Evolutionary conservation across 2,329 filamentous ascomycete species (phyloP).

Genomic region (Ceratocystis eucalypticola): DNA sequence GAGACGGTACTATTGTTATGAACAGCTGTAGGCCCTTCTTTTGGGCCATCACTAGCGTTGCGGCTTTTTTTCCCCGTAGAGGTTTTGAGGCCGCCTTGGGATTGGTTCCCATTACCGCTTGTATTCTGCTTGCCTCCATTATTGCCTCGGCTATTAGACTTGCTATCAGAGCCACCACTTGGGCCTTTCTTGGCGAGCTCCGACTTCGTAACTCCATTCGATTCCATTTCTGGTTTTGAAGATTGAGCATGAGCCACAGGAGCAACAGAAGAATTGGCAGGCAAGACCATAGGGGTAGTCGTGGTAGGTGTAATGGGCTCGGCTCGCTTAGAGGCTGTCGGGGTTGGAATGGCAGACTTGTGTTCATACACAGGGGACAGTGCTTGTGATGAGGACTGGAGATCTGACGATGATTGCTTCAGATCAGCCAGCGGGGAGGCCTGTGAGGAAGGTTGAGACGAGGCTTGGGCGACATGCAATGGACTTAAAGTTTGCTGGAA

Average conservation of each 20-base stretch:
- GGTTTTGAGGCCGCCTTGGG: constrained; percentile 1
- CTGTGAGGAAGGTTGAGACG: neutral
- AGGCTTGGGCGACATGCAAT: neutral
- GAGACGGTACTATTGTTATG: neutral
- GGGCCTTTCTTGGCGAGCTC: constrained; percentile 8
- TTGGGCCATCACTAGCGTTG: neutral
- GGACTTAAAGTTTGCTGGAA: constrained; percentile 1
- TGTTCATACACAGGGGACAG: constrained; percentile 16
- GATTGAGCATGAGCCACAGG: neutral
- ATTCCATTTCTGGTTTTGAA: neutral
- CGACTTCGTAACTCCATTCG: neutral
- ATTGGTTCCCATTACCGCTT: constrained; percentile 4
- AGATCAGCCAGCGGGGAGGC: neutral
- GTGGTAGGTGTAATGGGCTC: neutral
- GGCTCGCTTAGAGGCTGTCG: neutral
- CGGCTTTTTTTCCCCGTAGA: constrained; percentile 13
- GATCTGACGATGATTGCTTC: neutral
- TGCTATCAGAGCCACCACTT: neutral
- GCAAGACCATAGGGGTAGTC: no score
- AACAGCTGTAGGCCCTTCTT: neutral
- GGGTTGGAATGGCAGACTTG: constrained; percentile 5
- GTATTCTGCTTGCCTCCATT: constrained; percentile 9
- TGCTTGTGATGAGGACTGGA: neutral
- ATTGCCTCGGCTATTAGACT: constrained; percentile 6
- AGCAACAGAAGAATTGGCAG: neutral